These are phyloP conservation scores for Suillus fuscotomentosus DNA, from an alignment of 768 basidiomycete species.

Conservation along the genomic window DNA sequence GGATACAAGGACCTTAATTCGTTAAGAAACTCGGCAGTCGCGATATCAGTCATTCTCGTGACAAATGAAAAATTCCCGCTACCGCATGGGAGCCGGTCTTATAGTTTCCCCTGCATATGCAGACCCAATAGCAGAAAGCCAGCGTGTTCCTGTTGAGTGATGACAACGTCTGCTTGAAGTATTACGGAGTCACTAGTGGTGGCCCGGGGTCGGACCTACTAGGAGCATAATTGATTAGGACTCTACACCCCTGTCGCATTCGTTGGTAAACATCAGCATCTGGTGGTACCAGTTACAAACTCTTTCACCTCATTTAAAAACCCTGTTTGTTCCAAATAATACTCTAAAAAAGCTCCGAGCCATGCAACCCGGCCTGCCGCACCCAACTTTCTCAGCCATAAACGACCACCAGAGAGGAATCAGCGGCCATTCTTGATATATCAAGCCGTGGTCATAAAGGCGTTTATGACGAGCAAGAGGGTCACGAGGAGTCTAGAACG, in stretches of 20 bases:
- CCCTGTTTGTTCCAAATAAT: background rate
- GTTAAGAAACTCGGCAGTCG: constrained; percentile 41
- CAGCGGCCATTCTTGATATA: background rate
- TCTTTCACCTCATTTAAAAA: background rate
- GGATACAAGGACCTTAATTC: constrained; percentile 48
- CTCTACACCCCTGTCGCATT: background rate
- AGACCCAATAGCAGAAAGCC: background rate
- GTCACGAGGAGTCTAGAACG: no score
- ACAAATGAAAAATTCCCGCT: background rate
- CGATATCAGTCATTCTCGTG: constrained; percentile 27
- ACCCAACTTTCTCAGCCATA: background rate
- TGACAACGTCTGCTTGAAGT: background rate
- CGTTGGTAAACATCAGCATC: background rate
- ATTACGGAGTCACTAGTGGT: background rate
- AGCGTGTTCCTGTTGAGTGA: background rate
- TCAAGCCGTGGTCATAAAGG: no score
- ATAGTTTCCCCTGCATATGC: background rate
- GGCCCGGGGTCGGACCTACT: background rate
- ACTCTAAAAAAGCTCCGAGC: background rate
- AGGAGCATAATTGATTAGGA: background rate
- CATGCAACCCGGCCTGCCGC: background rate
- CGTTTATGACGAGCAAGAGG: no score
- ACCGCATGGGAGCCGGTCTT: background rate
- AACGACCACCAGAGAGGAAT: background rate
- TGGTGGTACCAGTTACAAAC: background rate